Conservation (phyloP, 176 grass and related monocot species). For the Oryza coarctata region DNA sequence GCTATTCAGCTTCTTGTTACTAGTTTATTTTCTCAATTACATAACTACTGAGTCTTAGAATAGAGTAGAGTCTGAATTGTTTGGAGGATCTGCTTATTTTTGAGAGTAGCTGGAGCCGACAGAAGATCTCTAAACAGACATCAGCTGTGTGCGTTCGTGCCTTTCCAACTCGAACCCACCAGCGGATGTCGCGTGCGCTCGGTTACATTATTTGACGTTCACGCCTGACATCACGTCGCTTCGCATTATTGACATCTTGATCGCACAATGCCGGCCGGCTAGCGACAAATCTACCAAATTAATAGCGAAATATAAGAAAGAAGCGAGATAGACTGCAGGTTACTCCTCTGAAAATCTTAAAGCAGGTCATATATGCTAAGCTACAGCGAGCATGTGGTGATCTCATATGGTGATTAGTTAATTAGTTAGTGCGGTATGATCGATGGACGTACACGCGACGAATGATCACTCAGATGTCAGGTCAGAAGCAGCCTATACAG, state of each 20-base stretch:
- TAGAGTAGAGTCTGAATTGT: too few species aligned
- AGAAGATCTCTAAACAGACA: too few species aligned
- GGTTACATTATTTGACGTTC: background rate
- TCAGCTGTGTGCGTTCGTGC: background rate
- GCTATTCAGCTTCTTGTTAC: too few species aligned
- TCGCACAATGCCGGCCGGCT: background rate
- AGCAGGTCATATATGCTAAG: background rate
- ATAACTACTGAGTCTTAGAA: too few species aligned
- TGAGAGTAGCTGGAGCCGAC: too few species aligned
- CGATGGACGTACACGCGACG: background rate
- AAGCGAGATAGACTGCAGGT: background rate
- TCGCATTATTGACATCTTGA: slow-evolving; percentile 26
- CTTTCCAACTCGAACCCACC: slow-evolving; percentile 24
- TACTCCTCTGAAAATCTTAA: slow-evolving; percentile 22
- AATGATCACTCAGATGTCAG: background rate
- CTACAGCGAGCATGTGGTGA: slow-evolving; percentile 16
- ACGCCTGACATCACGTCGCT: background rate
- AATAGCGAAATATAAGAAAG: background rate
- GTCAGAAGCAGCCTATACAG: background rate
- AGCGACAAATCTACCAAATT: slow-evolving; percentile 9
- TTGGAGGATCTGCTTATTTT: too few species aligned
- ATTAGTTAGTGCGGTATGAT: slow-evolving; percentile 33
- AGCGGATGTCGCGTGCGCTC: background rate
- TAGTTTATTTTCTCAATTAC: too few species aligned
- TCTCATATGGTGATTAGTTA: slow-evolving; percentile 1